Percentiles rank a stretch among this genome's conserved stretches.
Conservation (phyloP, 495 filamentous ascomycete genomes). For the Lophiostoma macrostomum region DNA sequence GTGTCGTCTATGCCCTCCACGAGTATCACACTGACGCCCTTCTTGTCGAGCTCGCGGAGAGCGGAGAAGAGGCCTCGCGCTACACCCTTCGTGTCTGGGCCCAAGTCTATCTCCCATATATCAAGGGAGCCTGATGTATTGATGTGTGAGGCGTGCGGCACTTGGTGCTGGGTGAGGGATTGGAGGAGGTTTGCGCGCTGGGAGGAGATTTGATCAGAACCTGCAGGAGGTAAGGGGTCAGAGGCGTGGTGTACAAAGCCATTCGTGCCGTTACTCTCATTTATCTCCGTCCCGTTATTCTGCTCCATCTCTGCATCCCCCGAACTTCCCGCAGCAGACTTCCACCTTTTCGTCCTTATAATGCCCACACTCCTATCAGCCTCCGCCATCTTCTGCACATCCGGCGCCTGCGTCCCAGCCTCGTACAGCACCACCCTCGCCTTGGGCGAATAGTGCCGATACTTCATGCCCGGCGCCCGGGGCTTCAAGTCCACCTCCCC, state of each 20-base stretch:
- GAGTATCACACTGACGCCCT: conserved; percentile 77
- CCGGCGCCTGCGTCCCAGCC: conserved; percentile 40
- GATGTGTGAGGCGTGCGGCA: conserved; percentile 19
- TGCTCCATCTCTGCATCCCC: not conserved
- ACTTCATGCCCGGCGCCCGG: conserved; percentile 96
- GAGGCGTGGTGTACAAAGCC: not conserved
- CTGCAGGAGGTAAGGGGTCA: not conserved
- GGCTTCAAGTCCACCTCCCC: conserved; percentile 58
- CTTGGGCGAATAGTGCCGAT: conserved; percentile 93
- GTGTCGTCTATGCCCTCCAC: conserved; percentile 82
- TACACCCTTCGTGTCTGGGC: conserved; percentile 64
- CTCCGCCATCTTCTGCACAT: conserved; percentile 33
- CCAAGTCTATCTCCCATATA: conserved; percentile 59
- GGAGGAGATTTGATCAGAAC: not conserved
- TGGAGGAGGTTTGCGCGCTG: conserved; percentile 21
- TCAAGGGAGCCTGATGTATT: not conserved
- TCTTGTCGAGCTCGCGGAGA: conserved; percentile 76
- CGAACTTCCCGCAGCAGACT: conserved; percentile 7
- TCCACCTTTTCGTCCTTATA: conserved; percentile 42
- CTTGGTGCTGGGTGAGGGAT: conserved; percentile 18
- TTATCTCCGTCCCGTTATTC: conserved; percentile 3
- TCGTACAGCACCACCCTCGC: conserved; percentile 85
- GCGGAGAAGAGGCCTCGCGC: conserved; percentile 85
- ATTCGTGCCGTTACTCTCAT: not conserved
- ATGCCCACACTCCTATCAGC: conserved; percentile 38